Base-by-base conservation (phyloP, 306 rosid species). In the Vigna hirtella region DNA sequence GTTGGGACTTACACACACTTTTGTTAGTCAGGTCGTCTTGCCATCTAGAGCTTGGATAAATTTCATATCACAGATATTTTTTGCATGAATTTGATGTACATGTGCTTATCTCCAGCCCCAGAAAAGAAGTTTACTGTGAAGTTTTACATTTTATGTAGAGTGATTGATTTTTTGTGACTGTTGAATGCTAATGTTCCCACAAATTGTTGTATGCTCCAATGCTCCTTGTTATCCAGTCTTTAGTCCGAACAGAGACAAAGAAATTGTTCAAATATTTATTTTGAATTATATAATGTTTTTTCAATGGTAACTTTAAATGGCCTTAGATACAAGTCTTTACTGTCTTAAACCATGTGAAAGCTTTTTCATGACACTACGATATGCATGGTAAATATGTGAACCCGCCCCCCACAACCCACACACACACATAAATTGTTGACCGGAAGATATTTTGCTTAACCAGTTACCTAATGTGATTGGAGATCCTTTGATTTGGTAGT, bases 1-100 rank as follows among this genome's bases (percentile, higher is more conserved):
- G 87, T 83, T 52, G 71, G 78, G 77, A 42, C 62, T 47, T 77
- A n/a, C 30, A 3, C 49, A 38, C 49, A 66, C 26, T 49, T 45
- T 77, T 18, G 62, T 20, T 75, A 15, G 80, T 66, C 59, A 14
- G 69, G 78, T 70, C 38, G 52, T 70, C 67, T 70, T 63, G 34
- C 65, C 30, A 38, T 74, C 58, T 78, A 18, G 9, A 66, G 74
- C 20, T 84, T 76, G 38, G 28, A 58, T 32, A 62, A 66, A 62
- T 57, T 74, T 48, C 49, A 22, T 56, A 61, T 58, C 61, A 48
- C 4, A 56, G 51, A 42, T 68, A 22, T 59, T 38, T 72, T 77
- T 55, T 30, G 15, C 55, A 51, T 74, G 73, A 78, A 43, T 58
- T 45, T 56, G 76, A 78, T 24, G 11, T 74, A 22, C 66, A 53